Evolutionary conservation across 2,329 filamentous ascomycete genomes (phyloP).

Genomic region (Elsinoe batatas): DNA sequence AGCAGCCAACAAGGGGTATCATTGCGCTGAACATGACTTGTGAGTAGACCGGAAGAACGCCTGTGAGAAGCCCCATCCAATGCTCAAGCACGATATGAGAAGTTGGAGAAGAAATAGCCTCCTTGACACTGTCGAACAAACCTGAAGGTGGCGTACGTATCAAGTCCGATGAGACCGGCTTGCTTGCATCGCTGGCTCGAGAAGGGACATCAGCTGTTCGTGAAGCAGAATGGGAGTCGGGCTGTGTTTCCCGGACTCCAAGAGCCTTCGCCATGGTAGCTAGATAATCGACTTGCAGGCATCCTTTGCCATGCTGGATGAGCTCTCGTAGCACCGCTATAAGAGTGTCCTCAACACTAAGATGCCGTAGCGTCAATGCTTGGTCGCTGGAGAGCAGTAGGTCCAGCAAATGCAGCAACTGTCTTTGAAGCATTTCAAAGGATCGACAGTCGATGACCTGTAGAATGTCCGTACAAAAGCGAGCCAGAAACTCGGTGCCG

Average conservation of each 20-base stretch:
- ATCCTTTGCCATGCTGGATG: constrained; percentile 17
- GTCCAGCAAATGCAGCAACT: constrained; percentile 18
- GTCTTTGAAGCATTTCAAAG: constrained; percentile 16
- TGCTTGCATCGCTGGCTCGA: not conserved
- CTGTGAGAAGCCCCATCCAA: constrained; percentile 78
- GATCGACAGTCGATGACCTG: not conserved
- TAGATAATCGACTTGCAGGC: constrained; percentile 19
- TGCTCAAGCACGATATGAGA: constrained; percentile 76
- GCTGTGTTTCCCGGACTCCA: not conserved
- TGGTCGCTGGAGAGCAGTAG: constrained; percentile 18
- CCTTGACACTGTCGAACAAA: constrained; percentile 74
- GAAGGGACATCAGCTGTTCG: not conserved
- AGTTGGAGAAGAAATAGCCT: constrained; percentile 63
- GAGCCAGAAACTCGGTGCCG: constrained; percentile 19
- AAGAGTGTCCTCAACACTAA: constrained; percentile 22
- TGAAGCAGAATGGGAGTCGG: not conserved
- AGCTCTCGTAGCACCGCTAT: constrained; percentile 19
- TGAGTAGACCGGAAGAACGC: constrained; percentile 74
- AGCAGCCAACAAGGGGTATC: constrained; percentile 79
- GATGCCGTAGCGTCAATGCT: constrained; percentile 15
- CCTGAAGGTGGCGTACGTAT: constrained; percentile 47
- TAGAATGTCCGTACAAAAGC: constrained; percentile 19
- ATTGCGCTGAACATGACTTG: constrained; percentile 82
- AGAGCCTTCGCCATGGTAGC: constrained; percentile 13
- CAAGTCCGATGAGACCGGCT: constrained; percentile 18